A percentile compares a stretch with the other conserved stretches of the same genome.
Conservation (phyloP, 345 rosid species). For the Boechera stricta region DNA sequence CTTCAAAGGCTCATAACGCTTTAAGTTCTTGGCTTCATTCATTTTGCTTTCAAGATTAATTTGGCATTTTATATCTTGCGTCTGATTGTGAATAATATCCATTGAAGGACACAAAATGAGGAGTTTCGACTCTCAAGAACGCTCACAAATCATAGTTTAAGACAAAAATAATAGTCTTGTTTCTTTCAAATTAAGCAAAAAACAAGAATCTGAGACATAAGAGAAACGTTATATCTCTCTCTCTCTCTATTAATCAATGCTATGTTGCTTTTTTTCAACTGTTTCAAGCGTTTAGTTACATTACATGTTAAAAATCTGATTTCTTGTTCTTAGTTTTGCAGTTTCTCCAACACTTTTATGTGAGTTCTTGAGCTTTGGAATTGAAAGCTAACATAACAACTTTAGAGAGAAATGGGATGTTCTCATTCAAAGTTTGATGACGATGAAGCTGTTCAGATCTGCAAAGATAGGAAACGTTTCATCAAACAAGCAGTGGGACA, state of each 20-base stretch:
- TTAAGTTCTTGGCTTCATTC: not conserved
- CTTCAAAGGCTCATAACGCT: conserved; percentile 4
- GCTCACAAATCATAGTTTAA: not conserved
- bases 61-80: conserved; percentile 5
- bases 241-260: conserved; percentile 17
- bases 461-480: conserved; percentile 82
- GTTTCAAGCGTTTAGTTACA: conserved; percentile 23
- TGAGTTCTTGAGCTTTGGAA: conserved; percentile 26
- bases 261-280: conserved; percentile 9
- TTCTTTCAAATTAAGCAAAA: not conserved
- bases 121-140: conserved; percentile 1
- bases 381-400: conserved; percentile 47
- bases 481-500: conserved; percentile 86
- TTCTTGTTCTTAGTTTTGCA: conserved; percentile 31
- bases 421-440: conserved; percentile 79
- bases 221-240: conserved; percentile 16
- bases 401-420: conserved; percentile 76
- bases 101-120: conserved; percentile 11
- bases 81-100: conserved; percentile 7
- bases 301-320: conserved; percentile 17
- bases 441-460: conserved; percentile 86
- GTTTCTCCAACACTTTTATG: conserved; percentile 15
- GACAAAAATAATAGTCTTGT: not conserved
- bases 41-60: not conserved
- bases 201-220: not conserved